Evolutionary conservation across 345 rosid genomes (phyloP), one percentile per base, ranked within the genome.

Genomic region (Raphanus raphanistrum): DNA sequence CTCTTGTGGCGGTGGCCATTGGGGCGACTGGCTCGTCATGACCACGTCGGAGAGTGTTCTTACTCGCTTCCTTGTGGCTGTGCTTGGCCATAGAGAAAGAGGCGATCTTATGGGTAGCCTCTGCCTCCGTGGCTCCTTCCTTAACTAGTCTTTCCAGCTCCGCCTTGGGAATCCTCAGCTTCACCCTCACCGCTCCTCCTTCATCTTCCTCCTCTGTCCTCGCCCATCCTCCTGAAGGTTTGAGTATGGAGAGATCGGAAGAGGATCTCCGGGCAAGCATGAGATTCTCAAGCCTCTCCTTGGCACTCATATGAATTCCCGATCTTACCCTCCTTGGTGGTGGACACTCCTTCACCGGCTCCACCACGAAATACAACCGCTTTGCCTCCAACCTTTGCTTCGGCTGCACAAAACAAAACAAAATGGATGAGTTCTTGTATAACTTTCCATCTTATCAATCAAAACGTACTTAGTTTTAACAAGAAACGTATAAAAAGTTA

Each of bases 341-440:
- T 6, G 60, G 81, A 60, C 60, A 75, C 79, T 85, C 90, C 0
- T 74, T 64, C 43, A 63, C 74, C 52, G 90, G 77, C 84, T 85
- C 96, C 11, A 96, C 92, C 68, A 96, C 77, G 76, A 96, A 96
- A 45, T 96, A 96, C 0, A 96, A 85, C 90, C 99, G 70, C 77
- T 86, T 87, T 0, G 98, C 86, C 64, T 82, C 84, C 83, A 96
- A 68, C 25, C 78, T 72, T 57, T 90, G 95, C 61, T 83, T 83
- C 16, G 76, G 61, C 48, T 88, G 57, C 45, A 9, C n/a, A 8
- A 16, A 55, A 54, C 32, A 29, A 4, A 5, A 10, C 57, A 1
- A 28, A 63, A 8, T 6, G 16, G 13, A 43, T 59, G 25, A 38
- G 9, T 4, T 36, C 36, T 63, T 32, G 43, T 8, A 32, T 21